phyloP scores from a whole-genome alignment of 805 yeast genomes.

The Teunomyces stri region DNA sequence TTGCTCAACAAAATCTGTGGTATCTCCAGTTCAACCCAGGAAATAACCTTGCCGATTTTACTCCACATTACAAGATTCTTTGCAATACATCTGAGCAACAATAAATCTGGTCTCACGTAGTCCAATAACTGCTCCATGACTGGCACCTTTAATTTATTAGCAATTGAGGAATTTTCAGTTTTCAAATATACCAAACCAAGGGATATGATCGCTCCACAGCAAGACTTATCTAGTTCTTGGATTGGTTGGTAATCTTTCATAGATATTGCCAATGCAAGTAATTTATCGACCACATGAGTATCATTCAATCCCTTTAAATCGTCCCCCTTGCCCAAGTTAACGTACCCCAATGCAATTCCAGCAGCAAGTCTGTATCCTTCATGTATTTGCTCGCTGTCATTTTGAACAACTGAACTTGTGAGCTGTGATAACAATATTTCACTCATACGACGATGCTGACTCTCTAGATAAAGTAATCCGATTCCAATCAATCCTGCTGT shows the following conservation, averaged over 20 bases:
- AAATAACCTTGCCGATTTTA: slow-evolving; percentile 42
- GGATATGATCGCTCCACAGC: slow-evolving; percentile 76
- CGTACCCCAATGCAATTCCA: slow-evolving; percentile 83
- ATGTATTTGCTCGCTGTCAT: slow-evolving; percentile 56
- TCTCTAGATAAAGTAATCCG: slow-evolving; percentile 75
- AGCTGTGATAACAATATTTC: slow-evolving; percentile 74
- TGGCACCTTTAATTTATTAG: slow-evolving; percentile 61
- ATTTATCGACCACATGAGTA: slow-evolving; percentile 57
- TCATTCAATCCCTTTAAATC: slow-evolving; percentile 59
- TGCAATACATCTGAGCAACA: slow-evolving; percentile 63
- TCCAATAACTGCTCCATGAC: slow-evolving; percentile 55
- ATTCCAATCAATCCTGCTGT: slow-evolving; percentile 90
- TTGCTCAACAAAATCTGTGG: slow-evolving; percentile 44
- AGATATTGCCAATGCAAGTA: slow-evolving; percentile 56
- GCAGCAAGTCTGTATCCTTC: slow-evolving; percentile 87
- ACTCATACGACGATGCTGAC: slow-evolving; percentile 84
- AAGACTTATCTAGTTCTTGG: slow-evolving; percentile 57
- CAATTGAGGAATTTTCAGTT: slow-evolving; percentile 58
- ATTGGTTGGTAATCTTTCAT: slow-evolving; percentile 62
- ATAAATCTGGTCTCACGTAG: slow-evolving; percentile 75
- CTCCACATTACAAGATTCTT: slow-evolving; percentile 73
- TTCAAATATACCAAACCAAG: slow-evolving; percentile 70
- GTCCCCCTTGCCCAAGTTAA: slow-evolving; percentile 76
- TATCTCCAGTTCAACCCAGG: slow-evolving; percentile 59
- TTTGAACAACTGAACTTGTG: slow-evolving; percentile 48